Base-by-base conservation (phyloP, 202 grass and related monocot genomes). In the Cymbopogon flexuosus region DNA sequence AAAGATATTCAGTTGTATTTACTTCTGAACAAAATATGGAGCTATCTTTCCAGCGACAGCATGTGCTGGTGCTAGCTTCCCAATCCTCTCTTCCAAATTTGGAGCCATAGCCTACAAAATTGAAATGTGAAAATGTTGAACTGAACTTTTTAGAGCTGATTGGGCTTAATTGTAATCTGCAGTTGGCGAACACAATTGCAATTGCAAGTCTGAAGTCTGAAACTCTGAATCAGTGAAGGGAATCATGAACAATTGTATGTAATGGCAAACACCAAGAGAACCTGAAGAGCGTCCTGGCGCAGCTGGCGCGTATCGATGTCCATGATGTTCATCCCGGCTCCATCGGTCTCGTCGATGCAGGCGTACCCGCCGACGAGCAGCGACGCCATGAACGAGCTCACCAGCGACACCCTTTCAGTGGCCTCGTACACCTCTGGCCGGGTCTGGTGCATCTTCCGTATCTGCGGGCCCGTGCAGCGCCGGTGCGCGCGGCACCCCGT, bases 311-410 rank as follows among this genome's bases (percentile, higher is more conserved):
- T 68, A 58, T 35, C 56, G 66, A 97, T 90, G 82, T 93, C 89
- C 93, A 97, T 91, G 73, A 97, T 86, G 74, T 97, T 97, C 93
- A 97, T 97, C 73, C 93, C 93, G 2, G 93, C 88, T 40, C 91
- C 94, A 5, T 97, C 93, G 21, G 93, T 88, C 85, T 83, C 58
- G 68, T 93, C 93, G 65, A 91, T 93, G 70, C 90, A 80, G 68
- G 86, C 90, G 68, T 93, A 97, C 54, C 74, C 80, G 21, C 93
- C 93, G 69, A 91, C 69, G 22, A 97, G 79, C 64, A 93, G 37
- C 54, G 90, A 97, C 61, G 90, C 88, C 86, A 93, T 85, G 73
- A 97, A 97, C 27, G 90, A 93, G 84, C 93, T 97, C 24, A 97
- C 93, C 18, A 97, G 90, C 61, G 90, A 97, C 7, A 97, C 85